These are phyloP conservation scores for Marasmius fiardii DNA, from an alignment of 1,284 basidiomycete species.

Conservation along the genomic window DNA sequence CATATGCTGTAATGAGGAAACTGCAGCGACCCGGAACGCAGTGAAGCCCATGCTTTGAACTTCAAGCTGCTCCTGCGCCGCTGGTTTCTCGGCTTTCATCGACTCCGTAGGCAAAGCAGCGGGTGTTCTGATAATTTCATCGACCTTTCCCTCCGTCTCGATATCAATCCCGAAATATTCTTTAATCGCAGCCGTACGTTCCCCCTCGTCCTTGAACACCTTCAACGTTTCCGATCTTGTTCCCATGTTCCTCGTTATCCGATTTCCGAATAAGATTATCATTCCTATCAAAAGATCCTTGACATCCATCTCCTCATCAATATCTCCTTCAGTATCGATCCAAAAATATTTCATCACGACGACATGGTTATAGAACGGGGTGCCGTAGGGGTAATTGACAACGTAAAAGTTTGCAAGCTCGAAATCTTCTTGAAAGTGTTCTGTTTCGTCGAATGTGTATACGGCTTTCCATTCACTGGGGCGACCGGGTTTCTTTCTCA, in stretches of 20 bases:
- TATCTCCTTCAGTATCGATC: constrained; percentile 20
- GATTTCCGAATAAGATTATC: background rate
- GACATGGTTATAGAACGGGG: constrained; percentile 27
- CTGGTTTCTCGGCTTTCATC: too few species aligned
- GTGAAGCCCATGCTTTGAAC: too few species aligned
- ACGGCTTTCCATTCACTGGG: constrained; percentile 23
- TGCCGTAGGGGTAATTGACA: constrained; percentile 15
- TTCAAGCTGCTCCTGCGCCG: too few species aligned
- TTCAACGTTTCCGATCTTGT: background rate
- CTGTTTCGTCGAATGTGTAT: constrained; percentile 32
- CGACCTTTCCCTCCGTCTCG: background rate
- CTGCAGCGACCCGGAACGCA: too few species aligned
- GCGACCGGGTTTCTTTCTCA: constrained; percentile 5
- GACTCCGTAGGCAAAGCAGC: too few species aligned
- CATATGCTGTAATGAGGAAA: too few species aligned
- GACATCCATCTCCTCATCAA: background rate
- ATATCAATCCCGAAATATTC: background rate
- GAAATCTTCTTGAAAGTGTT: constrained; percentile 28
- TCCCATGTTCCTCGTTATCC: background rate
- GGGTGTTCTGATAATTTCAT: too few species aligned
- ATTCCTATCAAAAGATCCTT: background rate
- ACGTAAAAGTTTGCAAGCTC: constrained; percentile 26
- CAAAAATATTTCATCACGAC: constrained; percentile 24
- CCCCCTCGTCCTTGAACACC: background rate
- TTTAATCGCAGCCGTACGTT: background rate